phyloP scores from a whole-genome alignment of 108 stramenopile species.

The Epithemia pelagica region DNA sequence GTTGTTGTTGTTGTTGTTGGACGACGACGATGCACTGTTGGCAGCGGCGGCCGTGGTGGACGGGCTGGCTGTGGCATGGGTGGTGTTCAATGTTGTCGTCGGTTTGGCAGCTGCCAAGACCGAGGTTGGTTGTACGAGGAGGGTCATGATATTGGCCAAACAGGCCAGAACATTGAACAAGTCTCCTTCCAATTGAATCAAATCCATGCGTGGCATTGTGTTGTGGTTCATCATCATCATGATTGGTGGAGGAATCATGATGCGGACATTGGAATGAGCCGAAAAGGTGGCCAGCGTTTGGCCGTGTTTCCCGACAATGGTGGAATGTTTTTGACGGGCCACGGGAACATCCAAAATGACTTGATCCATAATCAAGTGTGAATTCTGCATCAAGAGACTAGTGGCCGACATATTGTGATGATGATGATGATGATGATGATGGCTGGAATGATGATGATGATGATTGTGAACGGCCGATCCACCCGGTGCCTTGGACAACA shows the following conservation, averaged over 20 bases:
- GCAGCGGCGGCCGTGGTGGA: conserved; percentile 1
- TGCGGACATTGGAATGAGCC: conserved; percentile 48
- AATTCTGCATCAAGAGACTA: conserved; percentile 14
- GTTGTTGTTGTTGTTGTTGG: neutral
- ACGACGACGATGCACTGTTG: neutral
- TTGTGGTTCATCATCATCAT: conserved; percentile 5
- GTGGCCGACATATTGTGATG: neutral
- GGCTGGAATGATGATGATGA: neutral
- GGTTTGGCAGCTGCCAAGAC: neutral
- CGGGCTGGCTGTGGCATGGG: neutral
- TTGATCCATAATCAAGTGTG: conserved; percentile 10
- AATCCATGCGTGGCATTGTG: conserved; percentile 17
- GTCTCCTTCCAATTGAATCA: conserved; percentile 46
- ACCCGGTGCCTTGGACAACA: neutral
- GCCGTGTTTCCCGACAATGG: conserved; percentile 58
- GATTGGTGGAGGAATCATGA: conserved; percentile 55
- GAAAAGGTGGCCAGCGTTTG: conserved; percentile 37
- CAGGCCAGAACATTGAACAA: conserved; percentile 25
- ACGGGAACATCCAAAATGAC: conserved; percentile 26
- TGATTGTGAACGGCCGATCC: neutral
- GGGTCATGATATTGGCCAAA: conserved; percentile 16
- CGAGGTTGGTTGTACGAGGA: neutral
- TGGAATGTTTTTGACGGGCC: conserved; percentile 36
- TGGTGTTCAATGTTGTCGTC: conserved; percentile 1
- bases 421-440: neutral